These are phyloP conservation scores for Ballota nigra DNA, from an alignment of 257 asterid genomes.

Conservation along the genomic window DNA sequence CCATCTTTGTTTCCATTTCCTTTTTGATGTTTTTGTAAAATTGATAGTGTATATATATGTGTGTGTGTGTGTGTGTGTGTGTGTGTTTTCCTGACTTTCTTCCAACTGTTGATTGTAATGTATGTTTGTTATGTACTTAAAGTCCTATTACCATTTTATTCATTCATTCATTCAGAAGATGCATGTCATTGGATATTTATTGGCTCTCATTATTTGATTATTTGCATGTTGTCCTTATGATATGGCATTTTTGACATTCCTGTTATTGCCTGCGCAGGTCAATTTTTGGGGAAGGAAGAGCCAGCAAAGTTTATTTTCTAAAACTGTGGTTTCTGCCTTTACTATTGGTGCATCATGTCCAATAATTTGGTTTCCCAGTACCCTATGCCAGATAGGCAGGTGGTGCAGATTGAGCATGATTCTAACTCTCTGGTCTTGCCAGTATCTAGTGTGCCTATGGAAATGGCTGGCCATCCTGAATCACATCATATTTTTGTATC, in stretches of 20 bases:
- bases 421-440: constrained; percentile 46
- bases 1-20: not conserved
- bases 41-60: not conserved
- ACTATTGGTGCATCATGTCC: constrained; percentile 38
- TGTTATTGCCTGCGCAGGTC: constrained; percentile 19
- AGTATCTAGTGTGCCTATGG: constrained; percentile 43
- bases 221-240: not conserved
- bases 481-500: constrained; percentile 34
- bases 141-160: not conserved
- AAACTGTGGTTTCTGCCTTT: not conserved
- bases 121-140: not conserved
- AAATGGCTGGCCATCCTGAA: constrained; percentile 38
- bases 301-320: not conserved
- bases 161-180: not conserved
- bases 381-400: constrained; percentile 40
- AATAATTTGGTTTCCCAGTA: constrained; percentile 47
- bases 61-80: not conserved
- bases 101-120: not conserved
- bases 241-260: constrained; percentile 4
- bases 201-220: not conserved
- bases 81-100: not conserved
- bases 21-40: not conserved
- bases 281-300: not conserved
- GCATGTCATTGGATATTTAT: not conserved
- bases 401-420: constrained; percentile 57